A percentile compares a stretch with the other conserved stretches of the same genome.
These are phyloP conservation scores for Candida saitoana DNA, from an alignment of 805 yeast species.

Conservation along the genomic window DNA sequence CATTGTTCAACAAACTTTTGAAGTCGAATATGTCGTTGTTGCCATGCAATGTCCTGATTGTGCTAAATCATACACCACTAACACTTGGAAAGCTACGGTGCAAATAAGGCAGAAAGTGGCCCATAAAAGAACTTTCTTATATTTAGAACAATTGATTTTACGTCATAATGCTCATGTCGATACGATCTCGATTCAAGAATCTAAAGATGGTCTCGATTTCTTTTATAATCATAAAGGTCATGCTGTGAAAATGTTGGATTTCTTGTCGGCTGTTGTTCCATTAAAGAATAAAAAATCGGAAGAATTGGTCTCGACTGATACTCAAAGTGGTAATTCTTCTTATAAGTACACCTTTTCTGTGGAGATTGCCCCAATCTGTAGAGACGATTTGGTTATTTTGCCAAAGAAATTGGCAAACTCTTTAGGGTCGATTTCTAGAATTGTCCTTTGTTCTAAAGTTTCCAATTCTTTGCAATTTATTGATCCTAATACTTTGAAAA, in stretches of 20 bases:
- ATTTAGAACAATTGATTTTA: conserved; percentile 90
- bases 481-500: conserved; percentile 78
- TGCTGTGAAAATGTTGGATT: conserved; percentile 92
- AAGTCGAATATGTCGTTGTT: conserved; percentile 86
- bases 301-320: conserved; percentile 88
- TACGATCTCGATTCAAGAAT: conserved; percentile 88
- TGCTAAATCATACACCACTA: conserved; percentile 93
- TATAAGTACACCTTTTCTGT: conserved; percentile 91
- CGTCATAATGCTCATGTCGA: conserved; percentile 91
- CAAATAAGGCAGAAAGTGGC: conserved; percentile 97
- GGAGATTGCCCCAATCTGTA: conserved; percentile 94
- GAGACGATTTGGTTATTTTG: conserved; percentile 89
- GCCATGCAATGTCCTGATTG: conserved; percentile 99
- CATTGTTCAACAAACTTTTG: conserved; percentile 89
- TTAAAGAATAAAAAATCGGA: conserved; percentile 77
- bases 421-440: conserved; percentile 75
- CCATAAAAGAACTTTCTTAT: conserved; percentile 94
- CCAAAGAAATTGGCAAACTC: conserved; percentile 84
- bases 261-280: conserved; percentile 81
- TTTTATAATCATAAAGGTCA: conserved; percentile 84
- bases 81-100: conserved; percentile 97
- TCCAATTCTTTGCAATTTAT: conserved; percentile 81
- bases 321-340: conserved; percentile 81
- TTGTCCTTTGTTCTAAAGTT: conserved; percentile 80
- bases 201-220: conserved; percentile 92